Base-by-base conservation (phyloP, 106 monocot species). In the Dendrobium nobile region DNA sequence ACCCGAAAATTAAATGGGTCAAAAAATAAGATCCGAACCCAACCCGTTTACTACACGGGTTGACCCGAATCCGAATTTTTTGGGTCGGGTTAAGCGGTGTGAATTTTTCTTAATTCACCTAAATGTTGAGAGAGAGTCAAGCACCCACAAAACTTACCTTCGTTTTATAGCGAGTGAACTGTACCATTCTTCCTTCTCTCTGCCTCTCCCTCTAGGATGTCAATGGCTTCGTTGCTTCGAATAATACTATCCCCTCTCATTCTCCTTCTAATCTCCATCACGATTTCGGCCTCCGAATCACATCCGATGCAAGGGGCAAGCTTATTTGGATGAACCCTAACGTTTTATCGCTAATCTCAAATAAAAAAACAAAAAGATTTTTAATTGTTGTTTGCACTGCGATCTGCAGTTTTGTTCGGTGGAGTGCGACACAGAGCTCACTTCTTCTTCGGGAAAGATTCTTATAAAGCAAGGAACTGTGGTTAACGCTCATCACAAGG, bases 381-480 rank as follows among this genome's bases (percentile, higher is more conserved):
- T 5, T 74, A 74, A 41, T 19, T 19, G 43, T 33, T 74, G 17
- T 4, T 43, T 43, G 74, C 51, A 16, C 72, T 43, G 27, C 20
- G 43, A 75, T 65, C 54, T 75, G 47, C 61, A 91, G 93, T 87
- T 89, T 79, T 91, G 88, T 77, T 81, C 86, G 1, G 19, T 81
- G 11, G 83, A 78, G 8, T 73, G 47, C 67, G 78, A 76, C 55
- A 56, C 67, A 58, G 80, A 77, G 44, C 51, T 81, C 7, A 41
- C 74, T 2, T 64, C 27, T 59, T 79, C 84, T 7, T 85, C 85
- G 0, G 65, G 81, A 77, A 97, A 87, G 86, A 90, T 97, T 68
- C 47, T 94, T 86, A 91, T 98, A 55, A 94, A 84, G 84, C 94
- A 94, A 22, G 97, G 97, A n/a, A 98, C 90, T 31, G 97, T 98